Evolutionary conservation across 2,329 filamentous ascomycete genomes (phyloP), one percentile per base, ranked within the genome.

Genomic region (Ambrosiella beaveri): DNA sequence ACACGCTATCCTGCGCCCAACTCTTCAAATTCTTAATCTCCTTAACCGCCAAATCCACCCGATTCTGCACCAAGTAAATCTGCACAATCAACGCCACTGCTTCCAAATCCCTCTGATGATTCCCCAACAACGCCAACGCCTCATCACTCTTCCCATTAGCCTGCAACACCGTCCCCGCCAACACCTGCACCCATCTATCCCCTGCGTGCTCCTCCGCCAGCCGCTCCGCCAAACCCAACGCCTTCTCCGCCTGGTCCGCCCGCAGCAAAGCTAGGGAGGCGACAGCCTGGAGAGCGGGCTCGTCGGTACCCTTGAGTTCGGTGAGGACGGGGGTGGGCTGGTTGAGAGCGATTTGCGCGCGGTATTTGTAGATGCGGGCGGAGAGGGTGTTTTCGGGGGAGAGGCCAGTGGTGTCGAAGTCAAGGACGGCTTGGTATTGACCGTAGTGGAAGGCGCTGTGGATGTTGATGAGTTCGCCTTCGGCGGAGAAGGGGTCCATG

Each of bases 1-100:
- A 75, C 44, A 97, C 74, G 64, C 85, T 95, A 68, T 97, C 93
- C 71, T 98, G 91, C 7, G 91, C 93, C 87, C 91, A 97, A 71
- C 88, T 81, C 68, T 90, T 82, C 40, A 93, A 93, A 40, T 85
- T 81, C 56, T 82, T 75, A 41, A 95, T 89, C 72, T 96, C 91
- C 71, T 95, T 95, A 11, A 89, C 66, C 1, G 93, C 93, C 54
- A 96, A 80, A 69, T 97, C 91, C 65, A 85, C 85, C 64, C 91
- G 81, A 75, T 96, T 96, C 68, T 95, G 88, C 64, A 87, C 79
- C 8, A 97, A 82, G 67, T 96, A 85, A 64, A 97, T 94, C 70
- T 98, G 91, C 37, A 90, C 83, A 63, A 93, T 90, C 62, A 97
- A 74, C 50, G 90, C 85, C 56, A 96, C 88, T 57, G 88, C 85